Conservation (phyloP, 352 stramenopile species). For the Phytophthora meadii region DNA sequence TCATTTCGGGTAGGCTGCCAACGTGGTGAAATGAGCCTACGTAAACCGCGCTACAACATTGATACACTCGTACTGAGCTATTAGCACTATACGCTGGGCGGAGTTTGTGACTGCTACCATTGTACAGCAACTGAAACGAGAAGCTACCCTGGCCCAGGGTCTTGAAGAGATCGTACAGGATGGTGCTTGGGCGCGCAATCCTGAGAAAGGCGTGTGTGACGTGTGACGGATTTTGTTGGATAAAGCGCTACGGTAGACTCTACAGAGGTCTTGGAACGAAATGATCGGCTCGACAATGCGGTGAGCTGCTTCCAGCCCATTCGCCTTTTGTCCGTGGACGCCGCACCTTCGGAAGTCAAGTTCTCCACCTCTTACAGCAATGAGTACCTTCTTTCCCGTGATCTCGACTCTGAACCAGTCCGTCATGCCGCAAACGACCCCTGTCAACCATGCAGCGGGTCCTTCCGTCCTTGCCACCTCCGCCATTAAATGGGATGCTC, state of each 20-base stretch:
- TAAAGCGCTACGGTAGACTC: slow-evolving; percentile 10
- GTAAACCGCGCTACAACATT: too few relatives aligned
- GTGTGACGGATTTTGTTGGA: slow-evolving; percentile 27
- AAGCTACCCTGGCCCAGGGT: too few relatives aligned
- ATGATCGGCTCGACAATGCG: slow-evolving; percentile 15
- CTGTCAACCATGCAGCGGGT: slow-evolving; percentile 8
- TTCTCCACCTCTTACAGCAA: slow-evolving; percentile 18
- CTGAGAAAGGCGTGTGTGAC: slow-evolving; percentile 29
- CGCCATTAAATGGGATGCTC: slow-evolving; percentile 78
- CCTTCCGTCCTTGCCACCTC: slow-evolving; percentile 71
- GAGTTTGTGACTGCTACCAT: too few relatives aligned
- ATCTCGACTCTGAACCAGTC: slow-evolving; percentile 68
- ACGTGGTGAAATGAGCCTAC: too few relatives aligned
- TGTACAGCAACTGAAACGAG: too few relatives aligned
- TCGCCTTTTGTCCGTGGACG: slow-evolving; percentile 25
- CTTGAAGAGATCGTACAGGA: neutral
- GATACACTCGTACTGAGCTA: too few relatives aligned
- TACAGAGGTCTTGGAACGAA: slow-evolving; percentile 2
- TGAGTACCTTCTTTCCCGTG: slow-evolving; percentile 72
- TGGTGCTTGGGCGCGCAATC: slow-evolving; percentile 13
- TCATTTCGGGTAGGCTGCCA: slow-evolving; percentile 42
- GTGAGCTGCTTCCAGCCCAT: slow-evolving; percentile 18
- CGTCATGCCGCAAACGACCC: slow-evolving; percentile 1
- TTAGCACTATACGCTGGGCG: too few relatives aligned
- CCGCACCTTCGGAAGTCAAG: slow-evolving; percentile 22